Evolutionary conservation across 352 stramenopile genomes (phyloP).

Genomic region (Globisporangium acanthophoron): DNA sequence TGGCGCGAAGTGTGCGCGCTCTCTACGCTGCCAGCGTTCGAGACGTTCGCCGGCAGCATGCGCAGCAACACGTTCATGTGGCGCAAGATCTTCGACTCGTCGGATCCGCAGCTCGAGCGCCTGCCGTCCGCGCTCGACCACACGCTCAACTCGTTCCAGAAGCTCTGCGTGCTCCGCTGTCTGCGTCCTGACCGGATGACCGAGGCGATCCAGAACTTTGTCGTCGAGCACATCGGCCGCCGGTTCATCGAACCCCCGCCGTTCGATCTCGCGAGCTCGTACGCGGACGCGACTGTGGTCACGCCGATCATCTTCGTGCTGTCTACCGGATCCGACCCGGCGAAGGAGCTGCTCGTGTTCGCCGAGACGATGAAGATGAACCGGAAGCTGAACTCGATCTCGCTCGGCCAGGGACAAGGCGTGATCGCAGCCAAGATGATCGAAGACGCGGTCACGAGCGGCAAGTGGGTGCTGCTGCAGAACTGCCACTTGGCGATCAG

Average conservation of each 20-base stretch:
- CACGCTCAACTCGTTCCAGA: constrained; percentile 39
- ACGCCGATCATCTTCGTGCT: constrained; percentile 92
- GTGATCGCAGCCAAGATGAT: constrained; percentile 86
- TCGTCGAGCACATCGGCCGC: constrained; percentile 70
- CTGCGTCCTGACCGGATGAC: constrained; percentile 59
- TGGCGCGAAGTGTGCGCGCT: constrained; percentile 32
- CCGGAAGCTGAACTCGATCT: constrained; percentile 84
- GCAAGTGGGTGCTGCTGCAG: constrained; percentile 90
- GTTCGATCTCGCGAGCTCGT: constrained; percentile 81
- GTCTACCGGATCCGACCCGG: constrained; percentile 85
- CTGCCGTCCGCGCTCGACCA: constrained; percentile 26
- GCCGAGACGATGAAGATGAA: constrained; percentile 83
- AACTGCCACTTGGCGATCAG: constrained; percentile 92
- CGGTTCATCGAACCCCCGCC: constrained; percentile 82
- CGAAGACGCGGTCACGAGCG: constrained; percentile 76
- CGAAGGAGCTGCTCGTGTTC: constrained; percentile 85
- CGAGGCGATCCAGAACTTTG: constrained; percentile 78
- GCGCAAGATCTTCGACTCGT: constrained; percentile 39
- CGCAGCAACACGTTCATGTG: constrained; percentile 21
- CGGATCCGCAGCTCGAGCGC: constrained; percentile 30
- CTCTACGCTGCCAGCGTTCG: constrained; percentile 31
- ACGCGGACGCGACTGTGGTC: constrained; percentile 71
- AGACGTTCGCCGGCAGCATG: constrained; percentile 19
- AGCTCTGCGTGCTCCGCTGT: constrained; percentile 50
- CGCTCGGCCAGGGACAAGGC: constrained; percentile 87